Evolutionary conservation across 78 protist species (phyloP), one percentile per base, ranked within the genome.

Genomic region (Dictyostelium citrinum): DNA sequence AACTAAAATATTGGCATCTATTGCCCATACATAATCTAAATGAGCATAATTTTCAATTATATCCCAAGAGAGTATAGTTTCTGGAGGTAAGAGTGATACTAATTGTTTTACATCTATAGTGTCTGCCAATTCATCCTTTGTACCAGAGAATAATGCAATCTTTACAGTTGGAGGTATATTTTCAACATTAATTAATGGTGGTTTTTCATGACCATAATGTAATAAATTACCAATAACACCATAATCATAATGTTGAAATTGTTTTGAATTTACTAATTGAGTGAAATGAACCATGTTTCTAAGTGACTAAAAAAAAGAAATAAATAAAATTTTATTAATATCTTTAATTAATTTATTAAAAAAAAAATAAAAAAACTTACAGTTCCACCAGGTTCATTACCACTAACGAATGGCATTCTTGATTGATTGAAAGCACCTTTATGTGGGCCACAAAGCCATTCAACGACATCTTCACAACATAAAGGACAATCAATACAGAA

Each of bases 61-160:
- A 9, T 31, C 24, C 93, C 93, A 88, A 27, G 70, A 8, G n/a
- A 88, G 20, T 14, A 88, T 12, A 3, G 86, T 43, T 45, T 24
- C 17, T 12, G 10, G 2, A 2, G 93, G 93, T 27, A 88, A 24
- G 9, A 14, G 24, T n/a, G 31, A 27, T 17, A 88, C 79, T 2
- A 88, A 61, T 10, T 76, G 68, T 33, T 58, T 17, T 2, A 95
- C 97, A 39, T 96, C 97, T 3, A 51, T 7, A n/a, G 94, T 90
- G 49, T 91, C 97, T 16, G 97, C 97, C 22, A 96, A 72, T 14
- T 68, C 84, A 91, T 96, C 97, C 0, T 35, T 20, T 27, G 91
- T 79, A n/a, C 97, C 97, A 71, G 80, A 41, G 37, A 70, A 88
- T 14, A 96, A 31, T 9, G 86, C 95, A 31, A 88, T 70, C 45